Conservation (phyloP, 495 filamentous ascomycete genomes). For the Oleoguttula mirabilis region DNA sequence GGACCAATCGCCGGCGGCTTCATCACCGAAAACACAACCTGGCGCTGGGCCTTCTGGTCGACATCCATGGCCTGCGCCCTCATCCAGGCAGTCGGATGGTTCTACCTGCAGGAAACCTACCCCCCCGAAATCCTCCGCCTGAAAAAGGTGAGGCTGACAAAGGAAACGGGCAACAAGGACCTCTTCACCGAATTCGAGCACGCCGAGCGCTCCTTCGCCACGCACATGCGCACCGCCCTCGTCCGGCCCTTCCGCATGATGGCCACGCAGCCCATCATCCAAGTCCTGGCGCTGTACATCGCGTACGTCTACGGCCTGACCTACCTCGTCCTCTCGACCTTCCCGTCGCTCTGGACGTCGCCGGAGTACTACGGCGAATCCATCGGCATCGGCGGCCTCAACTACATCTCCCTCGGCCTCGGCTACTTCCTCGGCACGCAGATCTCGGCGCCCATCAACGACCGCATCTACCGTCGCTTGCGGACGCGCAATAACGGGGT, state of each 20-base stretch:
- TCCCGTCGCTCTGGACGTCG: conserved; percentile 46
- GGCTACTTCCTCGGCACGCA: conserved; percentile 30
- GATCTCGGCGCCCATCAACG: conserved; percentile 26
- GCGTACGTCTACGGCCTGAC: conserved; percentile 54
- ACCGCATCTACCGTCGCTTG: conserved; percentile 49
- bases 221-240: conserved; percentile 23
- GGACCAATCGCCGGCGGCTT: conserved; percentile 35
- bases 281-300: conserved; percentile 43
- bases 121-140: conserved; percentile 46
- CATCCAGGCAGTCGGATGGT: conserved; percentile 50
- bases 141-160: conserved; percentile 43
- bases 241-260: conserved; percentile 33
- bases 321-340: conserved; percentile 55
- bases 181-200: conserved; percentile 54
- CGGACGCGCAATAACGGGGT: conserved; percentile 45
- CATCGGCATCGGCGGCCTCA: conserved; percentile 25
- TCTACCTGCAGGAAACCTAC: conserved; percentile 60
- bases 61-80: conserved; percentile 48
- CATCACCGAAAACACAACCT: conserved; percentile 54
- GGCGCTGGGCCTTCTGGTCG: conserved; percentile 56
- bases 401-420: conserved; percentile 32
- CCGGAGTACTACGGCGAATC: conserved; percentile 25
- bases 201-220: conserved; percentile 4
- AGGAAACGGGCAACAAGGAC: conserved; percentile 47
- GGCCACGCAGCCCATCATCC: conserved; percentile 36